Conservation (phyloP, 768 basidiomycete genomes). For the Phylloporus arenicola region DNA sequence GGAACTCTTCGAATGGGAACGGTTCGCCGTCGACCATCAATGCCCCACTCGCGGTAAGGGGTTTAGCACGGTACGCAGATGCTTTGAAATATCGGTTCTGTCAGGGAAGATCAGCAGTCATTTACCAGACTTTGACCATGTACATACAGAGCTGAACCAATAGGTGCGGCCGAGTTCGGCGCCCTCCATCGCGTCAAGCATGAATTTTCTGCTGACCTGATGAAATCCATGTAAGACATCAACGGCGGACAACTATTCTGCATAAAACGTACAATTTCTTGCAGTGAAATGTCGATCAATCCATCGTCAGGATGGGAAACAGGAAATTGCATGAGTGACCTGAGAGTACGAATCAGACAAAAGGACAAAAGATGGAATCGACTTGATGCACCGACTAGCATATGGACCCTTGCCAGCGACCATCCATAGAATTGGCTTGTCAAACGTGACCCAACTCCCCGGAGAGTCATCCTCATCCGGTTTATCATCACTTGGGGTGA, state of each 20-base stretch:
- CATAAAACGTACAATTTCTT: constrained; percentile 47
- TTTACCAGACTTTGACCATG: not conserved
- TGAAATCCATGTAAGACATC: not conserved
- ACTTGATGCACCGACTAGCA: constrained; percentile 48
- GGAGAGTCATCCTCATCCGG: constrained; percentile 32
- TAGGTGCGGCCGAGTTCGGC: constrained; percentile 56
- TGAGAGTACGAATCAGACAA: constrained; percentile 17
- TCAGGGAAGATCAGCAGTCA: constrained; percentile 4
- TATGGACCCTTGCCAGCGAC: constrained; percentile 79
- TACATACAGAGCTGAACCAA: constrained; percentile 56
- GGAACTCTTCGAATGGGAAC: constrained; percentile 67
- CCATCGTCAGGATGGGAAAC: constrained; percentile 78
- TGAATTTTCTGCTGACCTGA: constrained; percentile 38
- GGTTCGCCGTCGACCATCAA: constrained; percentile 76
- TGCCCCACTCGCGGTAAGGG: constrained; percentile 46
- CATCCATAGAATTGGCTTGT: constrained; percentile 62
- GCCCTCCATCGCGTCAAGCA: constrained; percentile 52
- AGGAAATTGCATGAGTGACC: constrained; percentile 80
- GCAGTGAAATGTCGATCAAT: constrained; percentile 63
- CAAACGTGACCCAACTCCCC: constrained; percentile 65
- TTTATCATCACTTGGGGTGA: constrained; percentile 7
- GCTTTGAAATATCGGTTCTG: constrained; percentile 73
- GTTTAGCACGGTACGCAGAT: constrained; percentile 66
- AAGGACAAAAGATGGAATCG: not conserved
- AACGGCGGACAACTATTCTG: not conserved